Base-by-base conservation (phyloP, 1,139 yeast genomes). In the Suhomyces coccinellae region DNA sequence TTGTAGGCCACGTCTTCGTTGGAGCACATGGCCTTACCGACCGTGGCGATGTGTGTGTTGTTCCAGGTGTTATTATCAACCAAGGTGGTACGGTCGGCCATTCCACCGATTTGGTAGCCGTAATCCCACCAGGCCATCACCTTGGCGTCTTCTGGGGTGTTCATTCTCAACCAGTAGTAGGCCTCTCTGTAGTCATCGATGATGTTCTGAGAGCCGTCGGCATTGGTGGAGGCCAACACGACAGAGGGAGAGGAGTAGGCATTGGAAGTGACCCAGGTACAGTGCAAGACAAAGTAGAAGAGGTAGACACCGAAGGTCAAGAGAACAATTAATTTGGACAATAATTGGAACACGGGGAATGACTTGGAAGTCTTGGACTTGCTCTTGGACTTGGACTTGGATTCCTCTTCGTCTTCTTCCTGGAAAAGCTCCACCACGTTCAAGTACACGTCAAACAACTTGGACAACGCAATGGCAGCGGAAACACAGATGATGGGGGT, bases 91-190 rank as follows among this genome's bases (percentile, higher is more conserved):
- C 99, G 83, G 69, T 95, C 99, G 38, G 99, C 99, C 98, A 95
- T 93, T 51, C 99, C 99, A 57, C 99, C 99, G 61, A 95, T 95
- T 71, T 95, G 99, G 69, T 95, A 95, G 45, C 99, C 99, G 64
- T 95, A 95, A 75, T 95, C 99, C 99, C 99, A 95, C 99, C 99
- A 95, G 7, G 98, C 87, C 87, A 95, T 89, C 52, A 95, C 86
- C 67, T 88, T 90, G 40, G 97, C 87, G 63, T 95, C 99, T 64
- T 91, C 97, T 4, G 88, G 83, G 1, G 99, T 93, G 71, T 95
- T 95, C 97, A 93, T 90, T 62, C 99, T 83, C 57, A 95, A 77
- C 99, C 99, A 95, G 68, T 93, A 93, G 73, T 95, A 95, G 6
- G 99, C 99, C 73, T 95, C 99, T 71, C 99, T 85, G 75, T 85